Evolutionary conservation across 169 alveolate genomes (phyloP).

Genomic region (Cryptosporidium viatorum): DNA sequence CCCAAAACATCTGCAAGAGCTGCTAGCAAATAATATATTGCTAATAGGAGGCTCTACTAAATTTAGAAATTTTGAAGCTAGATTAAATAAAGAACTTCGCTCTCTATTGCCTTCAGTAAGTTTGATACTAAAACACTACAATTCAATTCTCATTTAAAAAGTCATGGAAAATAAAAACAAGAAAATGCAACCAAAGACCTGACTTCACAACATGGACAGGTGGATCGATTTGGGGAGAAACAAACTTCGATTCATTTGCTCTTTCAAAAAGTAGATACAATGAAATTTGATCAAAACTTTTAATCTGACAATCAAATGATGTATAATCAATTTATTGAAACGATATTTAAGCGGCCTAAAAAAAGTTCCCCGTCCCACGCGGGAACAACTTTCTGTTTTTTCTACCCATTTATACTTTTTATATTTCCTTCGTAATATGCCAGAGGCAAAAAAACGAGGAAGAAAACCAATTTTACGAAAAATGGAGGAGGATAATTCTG

Average conservation of each 20-base stretch:
- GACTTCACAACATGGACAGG: constrained; percentile 56
- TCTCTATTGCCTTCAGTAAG: constrained; percentile 61
- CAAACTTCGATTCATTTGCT: constrained; percentile 20
- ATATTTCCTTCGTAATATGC: constrained; percentile 71
- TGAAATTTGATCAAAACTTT: not conserved
- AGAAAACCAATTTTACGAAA: constrained; percentile 54
- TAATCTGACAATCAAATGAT: not conserved
- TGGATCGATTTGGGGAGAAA: constrained; percentile 64
- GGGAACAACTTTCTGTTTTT: constrained; percentile 15
- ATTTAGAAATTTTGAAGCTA: constrained; percentile 43
- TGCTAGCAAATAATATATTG: constrained; percentile 49
- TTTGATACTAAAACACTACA: not conserved
- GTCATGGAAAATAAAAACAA: constrained; percentile 36
- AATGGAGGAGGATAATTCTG: constrained; percentile 73
- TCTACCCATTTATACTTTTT: constrained; percentile 32
- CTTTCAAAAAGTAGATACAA: constrained; percentile 11
- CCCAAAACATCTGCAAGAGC: constrained; percentile 48
- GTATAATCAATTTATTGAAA: not conserved
- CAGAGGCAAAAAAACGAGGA: constrained; percentile 76
- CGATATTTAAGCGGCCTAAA: constrained; percentile 16
- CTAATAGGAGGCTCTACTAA: constrained; percentile 63
- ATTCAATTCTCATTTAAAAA: not conserved
- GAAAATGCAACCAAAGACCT: constrained; percentile 33
- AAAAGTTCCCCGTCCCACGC: constrained; percentile 70
- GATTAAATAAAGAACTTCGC: constrained; percentile 24